These are phyloP conservation scores for Trichoderma arundinaceum DNA, from an alignment of 2,329 filamentous ascomycete species.

Conservation along the genomic window DNA sequence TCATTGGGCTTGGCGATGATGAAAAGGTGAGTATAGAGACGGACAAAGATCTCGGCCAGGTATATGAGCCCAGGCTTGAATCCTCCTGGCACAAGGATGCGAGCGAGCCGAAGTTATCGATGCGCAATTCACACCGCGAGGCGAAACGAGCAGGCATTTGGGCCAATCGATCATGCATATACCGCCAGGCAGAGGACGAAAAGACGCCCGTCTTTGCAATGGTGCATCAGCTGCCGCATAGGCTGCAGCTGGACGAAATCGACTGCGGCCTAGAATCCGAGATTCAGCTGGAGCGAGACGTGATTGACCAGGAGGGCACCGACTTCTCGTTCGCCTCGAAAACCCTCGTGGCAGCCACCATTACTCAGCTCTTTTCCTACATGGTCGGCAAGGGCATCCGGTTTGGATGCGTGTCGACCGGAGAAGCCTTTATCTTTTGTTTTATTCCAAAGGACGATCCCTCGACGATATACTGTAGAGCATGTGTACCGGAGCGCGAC, in stretches of 20 bases:
- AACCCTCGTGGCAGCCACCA: slow-evolving; percentile 44
- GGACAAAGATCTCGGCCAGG: slow-evolving; percentile 25
- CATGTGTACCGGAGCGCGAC: slow-evolving; percentile 45
- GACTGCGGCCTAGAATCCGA: slow-evolving; percentile 43
- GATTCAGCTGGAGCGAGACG: slow-evolving; percentile 43
- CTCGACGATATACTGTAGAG: slow-evolving; percentile 42
- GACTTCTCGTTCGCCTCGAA: slow-evolving; percentile 41
- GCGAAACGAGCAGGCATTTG: slow-evolving; percentile 36
- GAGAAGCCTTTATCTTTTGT: slow-evolving; percentile 45
- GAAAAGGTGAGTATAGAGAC: slow-evolving; percentile 34
- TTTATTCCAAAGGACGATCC: slow-evolving; percentile 43
- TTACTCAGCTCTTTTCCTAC: slow-evolving; percentile 50
- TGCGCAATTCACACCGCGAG: slow-evolving; percentile 21
- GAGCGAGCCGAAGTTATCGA: slow-evolving; percentile 3
- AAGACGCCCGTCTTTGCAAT: slow-evolving; percentile 41
- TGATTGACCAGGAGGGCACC: slow-evolving; percentile 44
- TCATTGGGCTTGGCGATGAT: slow-evolving; percentile 43
- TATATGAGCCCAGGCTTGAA: slow-evolving; percentile 25
- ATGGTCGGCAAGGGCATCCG: slow-evolving; percentile 46
- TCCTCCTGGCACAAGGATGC: slow-evolving; percentile 20
- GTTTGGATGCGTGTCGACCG: slow-evolving; percentile 46
- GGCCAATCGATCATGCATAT: slow-evolving; percentile 44
- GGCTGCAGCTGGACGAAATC: slow-evolving; percentile 44
- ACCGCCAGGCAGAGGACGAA: slow-evolving; percentile 23
- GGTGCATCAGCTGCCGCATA: slow-evolving; percentile 49